Base-by-base conservation (phyloP, 441 rosid species). In the Macaranga tanarius region DNA sequence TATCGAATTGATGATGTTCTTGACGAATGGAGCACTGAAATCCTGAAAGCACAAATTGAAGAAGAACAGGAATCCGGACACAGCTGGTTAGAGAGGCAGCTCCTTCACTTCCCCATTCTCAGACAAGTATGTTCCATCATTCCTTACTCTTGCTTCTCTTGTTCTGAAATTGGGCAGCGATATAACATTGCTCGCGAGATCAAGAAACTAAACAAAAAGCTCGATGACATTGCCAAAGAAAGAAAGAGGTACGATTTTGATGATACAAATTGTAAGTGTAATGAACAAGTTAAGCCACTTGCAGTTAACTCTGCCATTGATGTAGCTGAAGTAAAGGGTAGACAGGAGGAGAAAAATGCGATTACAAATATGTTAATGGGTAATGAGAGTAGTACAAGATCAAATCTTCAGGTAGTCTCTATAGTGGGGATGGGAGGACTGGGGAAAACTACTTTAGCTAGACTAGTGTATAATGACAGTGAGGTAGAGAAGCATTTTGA, bases 401-500 rank as follows among this genome's bases (percentile, higher is more conserved):
- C 26, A 25, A 65, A 51, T 20, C 60, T 65, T 1, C 45, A 23
- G 28, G 56, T 70, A 7, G 69, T 70, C 23, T 76, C 69, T 5
- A 51, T 76, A 19, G 62, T 59, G 9, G 79, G 75, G 16, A 58
- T 40, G 25, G 63, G 75, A 5, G 75, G 79, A 15, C 50, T 71
- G 10, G 79, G 75, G 2, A 76, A 70, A 55, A 76, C 75, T 6
- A 76, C 75, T 25, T 69, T 76, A 50, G 75, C 63, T 5, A 25
- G 54, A 50, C 16, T 65, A 47, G 75, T 3, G 50, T 76, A 16
- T 11, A 65, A 65, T 26, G 50, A 76, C 19, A 25, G 54, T 2
- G 23, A 40, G 42, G 44, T 70, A 7, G 22, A 45, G 1, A 4
- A 45, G 13, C 16, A 31, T 25, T 76, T 70, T 40, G 38, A 40